phyloP scores from a whole-genome alignment of 495 filamentous ascomycete species.

The Aspergillus leporis region DNA sequence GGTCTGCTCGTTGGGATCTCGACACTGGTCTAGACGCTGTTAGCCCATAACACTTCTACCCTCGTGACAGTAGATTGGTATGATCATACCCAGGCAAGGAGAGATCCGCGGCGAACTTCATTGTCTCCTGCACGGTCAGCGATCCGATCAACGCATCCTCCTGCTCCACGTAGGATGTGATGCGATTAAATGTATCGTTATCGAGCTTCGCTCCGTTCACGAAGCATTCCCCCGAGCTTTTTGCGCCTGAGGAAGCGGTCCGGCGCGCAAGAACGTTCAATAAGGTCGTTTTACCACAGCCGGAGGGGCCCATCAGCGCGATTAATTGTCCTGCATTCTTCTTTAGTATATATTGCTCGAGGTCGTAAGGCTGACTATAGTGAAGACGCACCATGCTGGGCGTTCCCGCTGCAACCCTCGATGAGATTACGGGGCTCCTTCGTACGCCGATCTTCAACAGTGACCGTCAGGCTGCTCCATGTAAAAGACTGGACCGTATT shows the following conservation, averaged over 20 bases:
- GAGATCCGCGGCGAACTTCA: conserved; percentile 66
- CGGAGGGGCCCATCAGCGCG: conserved; percentile 76
- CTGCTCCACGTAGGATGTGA: conserved; percentile 79
- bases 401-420: conserved; percentile 32
- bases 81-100: conserved; percentile 53
- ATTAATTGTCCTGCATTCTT: conserved; percentile 61
- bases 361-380: not conserved
- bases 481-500: conserved; percentile 49
- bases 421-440: conserved; percentile 52
- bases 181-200: conserved; percentile 34
- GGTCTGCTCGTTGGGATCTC: conserved; percentile 50
- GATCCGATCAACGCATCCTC: conserved; percentile 80
- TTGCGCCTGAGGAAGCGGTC: conserved; percentile 45
- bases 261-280: conserved; percentile 72
- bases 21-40: conserved; percentile 30
- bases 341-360: not conserved
- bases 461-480: conserved; percentile 64
- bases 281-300: conserved; percentile 76
- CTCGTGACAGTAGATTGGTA: not conserved
- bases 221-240: conserved; percentile 48
- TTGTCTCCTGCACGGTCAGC: conserved; percentile 73
- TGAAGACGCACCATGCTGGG: conserved; percentile 15
- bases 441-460: conserved; percentile 67
- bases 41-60: not conserved
- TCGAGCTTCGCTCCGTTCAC: conserved; percentile 56